Evolutionary conservation across 768 basidiomycete genomes (phyloP).

Genomic region (Lactarius trivialis): DNA sequence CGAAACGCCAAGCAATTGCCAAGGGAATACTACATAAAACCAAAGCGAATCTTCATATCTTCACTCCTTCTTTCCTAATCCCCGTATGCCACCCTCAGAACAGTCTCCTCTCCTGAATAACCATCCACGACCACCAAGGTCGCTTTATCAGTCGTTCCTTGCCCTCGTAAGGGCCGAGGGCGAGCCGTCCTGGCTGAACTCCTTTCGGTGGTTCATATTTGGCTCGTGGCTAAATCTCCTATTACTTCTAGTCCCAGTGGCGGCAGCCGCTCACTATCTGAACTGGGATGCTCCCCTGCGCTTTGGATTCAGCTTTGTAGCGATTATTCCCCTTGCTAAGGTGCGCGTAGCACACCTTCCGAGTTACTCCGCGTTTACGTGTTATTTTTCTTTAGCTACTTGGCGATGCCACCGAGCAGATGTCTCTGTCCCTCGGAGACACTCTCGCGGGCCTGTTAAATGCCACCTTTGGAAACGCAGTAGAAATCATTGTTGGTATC

Average conservation of each 20-base stretch:
- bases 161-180: constrained; percentile 49
- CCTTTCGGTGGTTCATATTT: constrained; percentile 55
- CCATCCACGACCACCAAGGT: constrained; percentile 34
- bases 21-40: not conserved
- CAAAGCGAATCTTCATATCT: not conserved
- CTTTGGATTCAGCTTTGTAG: constrained; percentile 70
- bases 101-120: constrained; percentile 23
- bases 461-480: constrained; percentile 77
- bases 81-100: constrained; percentile 16
- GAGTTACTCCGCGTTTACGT: not conserved
- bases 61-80: not conserved
- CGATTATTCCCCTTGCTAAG: constrained; percentile 84
- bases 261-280: constrained; percentile 53
- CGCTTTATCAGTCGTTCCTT: constrained; percentile 33
- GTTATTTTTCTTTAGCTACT: constrained; percentile 44
- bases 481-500: constrained; percentile 86
- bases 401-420: constrained; percentile 76
- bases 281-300: constrained; percentile 73
- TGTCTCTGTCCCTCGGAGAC: constrained; percentile 71
- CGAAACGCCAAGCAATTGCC: not conserved
- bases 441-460: constrained; percentile 84
- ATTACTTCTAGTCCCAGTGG: constrained; percentile 74
- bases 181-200: constrained; percentile 54
- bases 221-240: constrained; percentile 69
- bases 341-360: constrained; percentile 33